Percentiles rank a stretch among this genome's conserved stretches.
These are phyloP conservation scores for Magnaporthales sp. DNA, from an alignment of 2,329 filamentous ascomycete genomes.

Conservation along the genomic window DNA sequence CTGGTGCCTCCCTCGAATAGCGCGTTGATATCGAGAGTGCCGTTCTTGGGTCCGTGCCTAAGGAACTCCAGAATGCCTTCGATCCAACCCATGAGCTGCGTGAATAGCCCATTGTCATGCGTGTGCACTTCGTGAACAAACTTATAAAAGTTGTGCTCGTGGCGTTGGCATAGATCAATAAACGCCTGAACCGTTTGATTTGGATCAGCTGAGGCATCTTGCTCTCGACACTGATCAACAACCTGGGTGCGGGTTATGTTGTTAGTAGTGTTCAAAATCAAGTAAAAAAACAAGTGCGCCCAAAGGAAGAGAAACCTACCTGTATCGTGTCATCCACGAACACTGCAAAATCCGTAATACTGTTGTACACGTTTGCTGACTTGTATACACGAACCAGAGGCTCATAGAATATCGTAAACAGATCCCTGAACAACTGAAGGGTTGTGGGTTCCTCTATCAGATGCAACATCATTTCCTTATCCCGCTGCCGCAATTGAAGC, in stretches of 20 bases:
- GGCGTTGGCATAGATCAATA: constrained; percentile 89
- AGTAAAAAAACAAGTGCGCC: background rate
- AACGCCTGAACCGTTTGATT: constrained; percentile 98
- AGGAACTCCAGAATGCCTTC: constrained; percentile 93
- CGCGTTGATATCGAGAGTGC: constrained; percentile 88
- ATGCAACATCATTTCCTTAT: constrained; percentile 95
- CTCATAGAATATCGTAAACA: constrained; percentile 99
- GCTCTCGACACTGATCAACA: constrained; percentile 55
- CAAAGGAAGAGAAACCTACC: constrained; percentile 34
- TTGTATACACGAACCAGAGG: constrained; percentile 96
- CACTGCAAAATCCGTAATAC: constrained; percentile 88
- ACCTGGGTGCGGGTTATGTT: constrained; percentile 32
- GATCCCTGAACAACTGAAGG: constrained; percentile 85
- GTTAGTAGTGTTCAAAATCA: background rate
- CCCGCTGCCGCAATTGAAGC: constrained; percentile 79
- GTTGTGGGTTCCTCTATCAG: constrained; percentile 97
- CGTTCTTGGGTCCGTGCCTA: constrained; percentile 74
- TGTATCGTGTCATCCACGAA: constrained; percentile 91
- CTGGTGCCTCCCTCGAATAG: constrained; percentile 75
- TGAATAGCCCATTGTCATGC: constrained; percentile 94
- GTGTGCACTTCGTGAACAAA: constrained; percentile 97
- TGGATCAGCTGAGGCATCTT: constrained; percentile 86
- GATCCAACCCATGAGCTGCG: constrained; percentile 93
- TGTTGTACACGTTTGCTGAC: constrained; percentile 95
- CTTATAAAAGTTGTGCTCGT: constrained; percentile 97